phyloP scores from a whole-genome alignment of 1,139 yeast species.

The Tardiomyces digboiensis region DNA sequence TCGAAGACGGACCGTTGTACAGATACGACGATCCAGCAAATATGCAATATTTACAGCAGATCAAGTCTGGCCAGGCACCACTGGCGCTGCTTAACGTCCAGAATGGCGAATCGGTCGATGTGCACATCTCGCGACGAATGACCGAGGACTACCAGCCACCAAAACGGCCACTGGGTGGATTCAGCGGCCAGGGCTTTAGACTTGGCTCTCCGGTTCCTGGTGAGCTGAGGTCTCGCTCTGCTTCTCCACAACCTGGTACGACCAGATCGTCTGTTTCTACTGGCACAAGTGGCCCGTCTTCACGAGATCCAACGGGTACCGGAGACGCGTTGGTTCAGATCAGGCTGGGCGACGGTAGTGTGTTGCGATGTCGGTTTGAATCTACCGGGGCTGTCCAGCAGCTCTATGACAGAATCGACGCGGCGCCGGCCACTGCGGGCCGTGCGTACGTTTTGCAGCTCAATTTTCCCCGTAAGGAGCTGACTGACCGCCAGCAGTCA shows the following conservation, averaged over 20 bases:
- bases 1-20: constrained; percentile 80
- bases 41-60: constrained; percentile 62
- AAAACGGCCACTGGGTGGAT: constrained; percentile 59
- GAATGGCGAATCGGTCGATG: constrained; percentile 94
- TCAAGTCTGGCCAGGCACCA: constrained; percentile 94
- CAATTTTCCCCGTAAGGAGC: constrained; percentile 75
- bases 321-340: constrained; percentile 80
- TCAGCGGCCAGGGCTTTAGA: constrained; percentile 76
- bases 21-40: constrained; percentile 90
- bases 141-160: constrained; percentile 80
- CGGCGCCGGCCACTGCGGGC: constrained; percentile 30
- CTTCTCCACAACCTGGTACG: constrained; percentile 13
- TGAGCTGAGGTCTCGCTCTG: constrained; percentile 30
- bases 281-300: constrained; percentile 7
- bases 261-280: constrained; percentile 8
- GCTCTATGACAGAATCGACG: constrained; percentile 60
- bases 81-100: constrained; percentile 69
- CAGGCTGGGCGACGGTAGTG: constrained; percentile 75
- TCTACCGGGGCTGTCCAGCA: constrained; percentile 56
- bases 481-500: constrained; percentile 46
- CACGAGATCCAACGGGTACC: constrained; percentile 21
- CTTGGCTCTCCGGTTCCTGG: constrained; percentile 88
- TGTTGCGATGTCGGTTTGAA: constrained; percentile 54
- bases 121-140: constrained; percentile 66
- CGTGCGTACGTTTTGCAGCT: constrained; percentile 62